These are phyloP conservation scores for Chlorella sp. DNA, from an alignment of 139 green algal species.

Conservation along the genomic window DNA sequence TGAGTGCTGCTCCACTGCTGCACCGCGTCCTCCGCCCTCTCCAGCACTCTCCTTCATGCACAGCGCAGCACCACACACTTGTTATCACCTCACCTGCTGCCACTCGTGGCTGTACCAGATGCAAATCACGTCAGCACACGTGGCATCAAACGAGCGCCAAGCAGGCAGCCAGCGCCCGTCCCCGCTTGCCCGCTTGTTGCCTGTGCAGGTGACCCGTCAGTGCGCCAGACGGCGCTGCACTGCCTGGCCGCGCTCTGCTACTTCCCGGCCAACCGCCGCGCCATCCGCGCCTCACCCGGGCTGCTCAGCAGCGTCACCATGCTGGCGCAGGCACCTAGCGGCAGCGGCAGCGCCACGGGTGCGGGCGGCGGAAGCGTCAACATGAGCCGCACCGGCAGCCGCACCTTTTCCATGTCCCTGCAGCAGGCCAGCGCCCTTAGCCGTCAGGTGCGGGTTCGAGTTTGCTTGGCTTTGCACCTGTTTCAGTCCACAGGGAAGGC, in stretches of 20 bases:
- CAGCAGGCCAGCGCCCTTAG: not conserved
- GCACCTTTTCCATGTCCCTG: not conserved
- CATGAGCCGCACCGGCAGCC: not conserved
- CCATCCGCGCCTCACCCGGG: constrained; percentile 17
- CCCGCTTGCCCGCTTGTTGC: too few relatives aligned
- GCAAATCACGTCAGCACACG: too few relatives aligned
- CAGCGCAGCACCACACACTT: too few relatives aligned
- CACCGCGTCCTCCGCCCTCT: too few relatives aligned
- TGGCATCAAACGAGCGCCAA: too few relatives aligned
- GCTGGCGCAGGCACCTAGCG: constrained; percentile 24
- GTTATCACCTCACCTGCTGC: too few relatives aligned
- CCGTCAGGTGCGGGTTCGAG: too few relatives aligned
- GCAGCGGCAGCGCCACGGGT: not conserved
- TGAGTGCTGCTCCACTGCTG: not conserved
- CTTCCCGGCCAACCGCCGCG: constrained; percentile 32
- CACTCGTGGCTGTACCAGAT: too few relatives aligned
- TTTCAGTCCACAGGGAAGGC: too few relatives aligned
- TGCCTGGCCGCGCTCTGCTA: constrained; percentile 62
- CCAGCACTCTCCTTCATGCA: too few relatives aligned
- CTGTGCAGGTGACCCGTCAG: constrained; percentile 12
- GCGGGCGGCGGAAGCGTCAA: not conserved
- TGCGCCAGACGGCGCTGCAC: constrained; percentile 46
- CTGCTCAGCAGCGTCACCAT: constrained; percentile 40
- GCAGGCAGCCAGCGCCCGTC: too few relatives aligned
- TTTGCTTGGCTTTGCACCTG: too few relatives aligned